Evolutionary conservation across 2,329 filamentous ascomycete species (phyloP).

Genomic region (Didymella arachidicola): DNA sequence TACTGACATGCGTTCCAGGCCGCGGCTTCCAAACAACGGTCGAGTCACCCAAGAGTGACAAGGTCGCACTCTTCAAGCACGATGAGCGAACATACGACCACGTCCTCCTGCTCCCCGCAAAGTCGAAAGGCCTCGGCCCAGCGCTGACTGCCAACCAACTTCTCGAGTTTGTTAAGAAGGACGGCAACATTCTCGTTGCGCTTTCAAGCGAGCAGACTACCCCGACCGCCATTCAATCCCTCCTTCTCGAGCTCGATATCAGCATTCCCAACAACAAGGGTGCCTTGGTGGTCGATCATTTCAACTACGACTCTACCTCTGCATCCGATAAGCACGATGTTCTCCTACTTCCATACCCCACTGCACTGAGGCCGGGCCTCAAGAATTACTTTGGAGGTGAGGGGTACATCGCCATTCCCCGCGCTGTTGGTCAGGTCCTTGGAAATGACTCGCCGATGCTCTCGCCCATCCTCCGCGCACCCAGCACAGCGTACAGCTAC

Average conservation of each 20-base stretch:
- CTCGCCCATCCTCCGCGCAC: slow-evolving; percentile 81
- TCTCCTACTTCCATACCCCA: slow-evolving; percentile 76
- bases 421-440: slow-evolving; percentile 79
- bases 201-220: slow-evolving; percentile 76
- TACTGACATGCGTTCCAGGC: slow-evolving; percentile 58
- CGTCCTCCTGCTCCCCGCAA: slow-evolving; percentile 84
- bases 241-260: slow-evolving; percentile 89
- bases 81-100: slow-evolving; percentile 93
- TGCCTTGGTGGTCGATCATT: slow-evolving; percentile 90
- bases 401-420: slow-evolving; percentile 80
- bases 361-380: slow-evolving; percentile 69
- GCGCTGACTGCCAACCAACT: slow-evolving; percentile 84
- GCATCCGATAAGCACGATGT: slow-evolving; percentile 88
- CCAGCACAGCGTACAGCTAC: slow-evolving; percentile 88
- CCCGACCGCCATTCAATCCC: slow-evolving; percentile 75
- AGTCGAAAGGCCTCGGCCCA: slow-evolving; percentile 91
- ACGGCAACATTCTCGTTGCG: slow-evolving; percentile 89
- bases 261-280: slow-evolving; percentile 85
- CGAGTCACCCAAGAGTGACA: slow-evolving; percentile 64
- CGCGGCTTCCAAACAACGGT: slow-evolving; percentile 84
- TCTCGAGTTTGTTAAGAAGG: slow-evolving; percentile 87
- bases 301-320: slow-evolving; percentile 83
- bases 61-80: slow-evolving; percentile 80
- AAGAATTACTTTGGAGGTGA: slow-evolving; percentile 79
- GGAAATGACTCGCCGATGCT: slow-evolving; percentile 78